Conservation (phyloP, 768 basidiomycete species). For the Rhodocollybia butyracea region DNA sequence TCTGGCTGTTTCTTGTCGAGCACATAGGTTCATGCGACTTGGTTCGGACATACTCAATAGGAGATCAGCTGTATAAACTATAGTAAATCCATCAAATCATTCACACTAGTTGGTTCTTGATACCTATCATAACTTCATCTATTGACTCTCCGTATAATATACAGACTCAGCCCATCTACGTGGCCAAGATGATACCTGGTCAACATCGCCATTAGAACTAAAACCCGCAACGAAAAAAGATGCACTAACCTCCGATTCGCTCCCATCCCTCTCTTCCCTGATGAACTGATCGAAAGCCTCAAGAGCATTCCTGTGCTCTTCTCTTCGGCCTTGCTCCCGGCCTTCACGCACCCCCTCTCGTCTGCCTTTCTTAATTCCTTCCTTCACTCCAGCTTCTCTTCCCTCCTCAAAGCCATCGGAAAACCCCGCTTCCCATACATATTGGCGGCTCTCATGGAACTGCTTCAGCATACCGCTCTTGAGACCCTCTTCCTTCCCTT, state of each 20-base stretch:
- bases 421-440: slow-evolving; percentile 45
- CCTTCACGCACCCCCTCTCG: slow-evolving; percentile 36
- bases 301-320: slow-evolving; percentile 51
- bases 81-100: background rate
- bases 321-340: slow-evolving; percentile 34
- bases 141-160: slow-evolving; percentile 5
- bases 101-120: background rate
- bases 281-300: slow-evolving; percentile 59
- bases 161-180: slow-evolving; percentile 29
- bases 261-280: slow-evolving; percentile 36
- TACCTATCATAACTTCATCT: background rate
- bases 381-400: slow-evolving; percentile 32
- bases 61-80: no score
- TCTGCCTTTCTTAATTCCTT: slow-evolving; percentile 40
- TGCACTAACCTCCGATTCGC: slow-evolving; percentile 20
- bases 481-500: slow-evolving; percentile 39
- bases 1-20: no score
- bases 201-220: background rate
- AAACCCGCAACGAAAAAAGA: background rate
- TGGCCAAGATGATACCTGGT: slow-evolving; percentile 23
- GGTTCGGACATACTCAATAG: no score
- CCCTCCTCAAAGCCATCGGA: slow-evolving; percentile 46
- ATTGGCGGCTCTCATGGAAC: slow-evolving; percentile 39
- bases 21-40: no score
- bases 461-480: slow-evolving; percentile 38